Evolutionary conservation across 2,329 filamentous ascomycete species (phyloP).

Genomic region (Phoma sp.): DNA sequence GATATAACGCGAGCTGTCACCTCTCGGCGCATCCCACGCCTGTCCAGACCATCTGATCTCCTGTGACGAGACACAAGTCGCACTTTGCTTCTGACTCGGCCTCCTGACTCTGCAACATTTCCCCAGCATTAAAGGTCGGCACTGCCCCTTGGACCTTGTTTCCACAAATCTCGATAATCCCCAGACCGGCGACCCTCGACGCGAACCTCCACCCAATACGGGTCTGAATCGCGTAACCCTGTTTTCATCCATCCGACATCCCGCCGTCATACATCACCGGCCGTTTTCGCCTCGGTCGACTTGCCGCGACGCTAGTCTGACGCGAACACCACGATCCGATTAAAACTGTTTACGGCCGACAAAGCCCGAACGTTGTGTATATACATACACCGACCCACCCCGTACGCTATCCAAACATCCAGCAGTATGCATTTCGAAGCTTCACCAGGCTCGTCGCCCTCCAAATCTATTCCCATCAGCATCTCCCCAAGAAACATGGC

Average conservation of each 20-base stretch:
- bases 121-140: slow-evolving; percentile 14
- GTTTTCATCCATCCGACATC: slow-evolving; percentile 23
- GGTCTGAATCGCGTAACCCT: slow-evolving; percentile 24
- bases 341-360: slow-evolving; percentile 27
- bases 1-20: slow-evolving; percentile 42
- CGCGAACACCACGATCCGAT: slow-evolving; percentile 21
- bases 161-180: slow-evolving; percentile 15
- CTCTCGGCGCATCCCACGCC: slow-evolving; percentile 27
- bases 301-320: slow-evolving; percentile 31
- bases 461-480: slow-evolving; percentile 47
- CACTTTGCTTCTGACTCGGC: slow-evolving; percentile 42
- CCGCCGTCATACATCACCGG: slow-evolving; percentile 37
- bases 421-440: slow-evolving; percentile 45
- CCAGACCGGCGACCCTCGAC: slow-evolving; percentile 13
- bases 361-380: slow-evolving; percentile 31
- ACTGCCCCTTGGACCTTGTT: slow-evolving; percentile 18
- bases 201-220: slow-evolving; percentile 22
- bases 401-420: slow-evolving; percentile 19
- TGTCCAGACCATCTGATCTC: slow-evolving; percentile 39
- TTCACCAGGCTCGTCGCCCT: slow-evolving; percentile 45
- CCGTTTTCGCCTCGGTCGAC: slow-evolving; percentile 37
- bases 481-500: slow-evolving; percentile 44
- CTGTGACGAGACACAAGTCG: slow-evolving; percentile 25
- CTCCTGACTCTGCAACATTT: slow-evolving; percentile 31
- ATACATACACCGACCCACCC: slow-evolving; percentile 37